Percentiles rank a stretch among this genome's conserved stretches.
phyloP scores from a whole-genome alignment of 441 rosid genomes.

The Gossypium trilobum region DNA sequence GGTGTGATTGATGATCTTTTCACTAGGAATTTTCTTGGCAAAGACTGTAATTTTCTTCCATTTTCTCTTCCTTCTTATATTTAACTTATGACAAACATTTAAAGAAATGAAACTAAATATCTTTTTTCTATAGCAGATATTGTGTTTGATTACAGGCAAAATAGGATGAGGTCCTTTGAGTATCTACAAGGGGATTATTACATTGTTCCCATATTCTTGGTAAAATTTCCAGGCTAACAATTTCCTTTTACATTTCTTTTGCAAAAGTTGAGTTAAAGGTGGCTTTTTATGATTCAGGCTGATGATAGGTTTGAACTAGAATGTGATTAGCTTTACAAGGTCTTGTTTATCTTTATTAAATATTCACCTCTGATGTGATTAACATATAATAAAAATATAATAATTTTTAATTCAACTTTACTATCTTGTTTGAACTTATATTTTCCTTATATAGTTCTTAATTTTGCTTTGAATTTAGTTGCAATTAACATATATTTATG shows the following conservation, averaged over 20 bases:
- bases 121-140: conserved; percentile 56
- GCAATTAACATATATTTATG: background rate
- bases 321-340: background rate
- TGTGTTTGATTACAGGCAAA: conserved; percentile 90
- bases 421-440: background rate
- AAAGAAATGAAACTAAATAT: background rate
- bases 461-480: background rate
- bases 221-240: conserved; percentile 12
- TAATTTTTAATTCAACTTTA: background rate
- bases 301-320: background rate
- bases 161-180: conserved; percentile 79
- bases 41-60: conserved; percentile 44
- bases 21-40: conserved; percentile 71
- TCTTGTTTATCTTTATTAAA: background rate
- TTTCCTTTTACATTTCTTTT: background rate
- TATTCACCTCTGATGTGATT: background rate
- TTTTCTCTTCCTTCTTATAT: conserved; percentile 4
- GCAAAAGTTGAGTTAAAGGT: background rate
- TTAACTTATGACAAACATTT: background rate
- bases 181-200: conserved; percentile 84
- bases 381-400: background rate
- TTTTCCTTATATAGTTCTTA: background rate
- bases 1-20: conserved; percentile 77
- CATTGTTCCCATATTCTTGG: conserved; percentile 82
- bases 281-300: background rate